Evolutionary conservation across 495 filamentous ascomycete species (phyloP), one percentile per base, ranked within the genome.

Genomic region (Aspergillus bridgeri): DNA sequence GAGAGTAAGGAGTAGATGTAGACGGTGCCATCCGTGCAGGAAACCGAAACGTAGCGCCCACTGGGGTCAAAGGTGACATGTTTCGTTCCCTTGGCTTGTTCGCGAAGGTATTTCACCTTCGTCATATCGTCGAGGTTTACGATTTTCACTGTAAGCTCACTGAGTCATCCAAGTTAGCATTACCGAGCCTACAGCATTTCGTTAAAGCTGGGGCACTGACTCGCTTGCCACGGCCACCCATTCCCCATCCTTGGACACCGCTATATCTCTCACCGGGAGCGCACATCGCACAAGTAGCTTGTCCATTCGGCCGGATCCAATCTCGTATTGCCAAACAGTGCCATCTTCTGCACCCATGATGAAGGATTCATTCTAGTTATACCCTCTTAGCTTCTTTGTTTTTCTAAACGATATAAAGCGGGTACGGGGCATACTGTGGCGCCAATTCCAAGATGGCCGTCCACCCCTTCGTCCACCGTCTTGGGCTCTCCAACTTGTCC

Each of bases 161-260:
- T 87, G 44, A 7, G 54, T 20, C 23, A 43, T 42, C 50, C 27
- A 43, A 19, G 19, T 72, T 50, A 71, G 60, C 33, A 18, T 22
- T 17, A 13, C 8, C 47, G 18, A 7, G 56, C n/a, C 18, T 18
- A 18, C 4, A 8, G 15, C 20, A 9, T 19, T 19, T 46, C 13
- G 33, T 49, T 25, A 21, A 3, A 24, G 21, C 11, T 38, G 24
- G 19, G 24, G 11, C 7, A 71, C 83, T 64, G 60, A 86, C 85
- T 98, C 95, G 82, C 92, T 96, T 27, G 95, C 89, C n/a, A 98
- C 89, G 42, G 94, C 94, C 49, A 83, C 87, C 95, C 91, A 98
- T 65, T 88, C 83, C 0, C 83, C 82, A 70, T 98, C 91, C 6
- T 83, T 86, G 4, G 91, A 92, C 17, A 98, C 74, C 1, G 87